These are phyloP conservation scores for Skeletonema menzelii DNA, from an alignment of 108 stramenopile genomes.

Conservation along the genomic window DNA sequence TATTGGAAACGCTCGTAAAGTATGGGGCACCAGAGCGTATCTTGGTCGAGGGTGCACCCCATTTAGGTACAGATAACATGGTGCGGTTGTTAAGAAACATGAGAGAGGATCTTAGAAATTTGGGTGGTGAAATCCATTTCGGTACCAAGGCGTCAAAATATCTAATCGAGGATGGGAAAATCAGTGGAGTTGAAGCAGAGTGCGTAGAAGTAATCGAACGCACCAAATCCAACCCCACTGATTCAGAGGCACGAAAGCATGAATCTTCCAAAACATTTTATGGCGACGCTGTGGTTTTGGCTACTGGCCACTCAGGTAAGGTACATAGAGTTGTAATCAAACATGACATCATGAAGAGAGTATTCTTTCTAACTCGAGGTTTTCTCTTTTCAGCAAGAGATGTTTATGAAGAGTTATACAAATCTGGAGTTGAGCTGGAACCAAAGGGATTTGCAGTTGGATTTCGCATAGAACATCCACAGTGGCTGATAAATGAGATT, in stretches of 20 bases:
- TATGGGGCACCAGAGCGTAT: constrained; percentile 89
- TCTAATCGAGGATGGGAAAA: constrained; percentile 45
- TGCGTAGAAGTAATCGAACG: constrained; percentile 30
- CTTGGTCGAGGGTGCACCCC: constrained; percentile 89
- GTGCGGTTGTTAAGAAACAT: constrained; percentile 82
- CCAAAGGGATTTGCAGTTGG: constrained; percentile 96
- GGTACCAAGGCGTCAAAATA: constrained; percentile 75
- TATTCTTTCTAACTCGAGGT: not conserved
- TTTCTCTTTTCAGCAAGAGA: constrained; percentile 64
- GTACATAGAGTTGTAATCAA: not conserved
- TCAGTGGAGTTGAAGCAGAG: constrained; percentile 49
- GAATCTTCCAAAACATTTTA: constrained; percentile 13
- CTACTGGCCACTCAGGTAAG: constrained; percentile 80
- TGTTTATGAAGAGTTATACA: constrained; percentile 84
- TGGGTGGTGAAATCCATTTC: constrained; percentile 85
- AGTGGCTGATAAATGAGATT: constrained; percentile 81
- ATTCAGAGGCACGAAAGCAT: not conserved
- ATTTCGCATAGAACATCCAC: constrained; percentile 94
- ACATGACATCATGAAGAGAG: not conserved
- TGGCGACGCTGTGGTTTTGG: constrained; percentile 83
- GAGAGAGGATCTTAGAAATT: constrained; percentile 59
- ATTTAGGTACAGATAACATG: constrained; percentile 94
- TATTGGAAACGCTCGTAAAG: constrained; percentile 82
- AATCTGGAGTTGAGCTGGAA: constrained; percentile 69
- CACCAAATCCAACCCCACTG: not conserved